Conservation (phyloP, 805 yeast genomes). For the Naumovozyma baii region DNA sequence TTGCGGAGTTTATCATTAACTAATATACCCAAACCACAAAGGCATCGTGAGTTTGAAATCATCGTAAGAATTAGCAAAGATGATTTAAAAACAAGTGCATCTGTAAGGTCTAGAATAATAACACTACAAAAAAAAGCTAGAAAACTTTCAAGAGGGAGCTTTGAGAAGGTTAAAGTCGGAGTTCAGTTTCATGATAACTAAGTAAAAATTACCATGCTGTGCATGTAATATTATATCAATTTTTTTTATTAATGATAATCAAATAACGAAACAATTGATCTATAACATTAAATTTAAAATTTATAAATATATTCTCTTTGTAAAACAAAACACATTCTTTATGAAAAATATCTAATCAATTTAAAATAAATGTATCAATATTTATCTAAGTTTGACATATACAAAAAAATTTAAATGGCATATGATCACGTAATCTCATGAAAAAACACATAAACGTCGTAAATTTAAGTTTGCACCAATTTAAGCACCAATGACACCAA, state of each 20-base stretch:
- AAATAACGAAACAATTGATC: too few relatives aligned
- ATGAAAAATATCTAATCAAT: too few relatives aligned
- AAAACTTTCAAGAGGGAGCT: conserved; percentile 41
- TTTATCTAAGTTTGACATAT: background rate
- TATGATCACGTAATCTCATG: background rate
- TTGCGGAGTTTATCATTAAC: background rate
- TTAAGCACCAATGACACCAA: conserved; percentile 37
- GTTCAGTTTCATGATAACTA: conserved; percentile 34
- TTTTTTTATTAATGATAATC: too few relatives aligned
- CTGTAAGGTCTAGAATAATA: conserved; percentile 48
- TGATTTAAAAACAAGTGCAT: conserved; percentile 49
- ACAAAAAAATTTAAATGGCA: too few relatives aligned
- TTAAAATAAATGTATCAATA: too few relatives aligned
- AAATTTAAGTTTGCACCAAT: background rate
- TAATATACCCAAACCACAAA: background rate
- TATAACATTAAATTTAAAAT: too few relatives aligned
- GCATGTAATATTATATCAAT: too few relatives aligned
- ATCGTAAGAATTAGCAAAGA: conserved; percentile 39
- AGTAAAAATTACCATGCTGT: too few relatives aligned
- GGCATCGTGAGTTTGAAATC: conserved; percentile 27
- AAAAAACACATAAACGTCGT: background rate
- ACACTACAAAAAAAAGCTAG: conserved; percentile 52
- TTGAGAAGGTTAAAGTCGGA: conserved; percentile 43
- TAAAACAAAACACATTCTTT: too few relatives aligned
- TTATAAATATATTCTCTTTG: too few relatives aligned